phyloP scores from a whole-genome alignment of 2,329 filamentous ascomycete genomes.

The Cladosporium oxysporum region DNA sequence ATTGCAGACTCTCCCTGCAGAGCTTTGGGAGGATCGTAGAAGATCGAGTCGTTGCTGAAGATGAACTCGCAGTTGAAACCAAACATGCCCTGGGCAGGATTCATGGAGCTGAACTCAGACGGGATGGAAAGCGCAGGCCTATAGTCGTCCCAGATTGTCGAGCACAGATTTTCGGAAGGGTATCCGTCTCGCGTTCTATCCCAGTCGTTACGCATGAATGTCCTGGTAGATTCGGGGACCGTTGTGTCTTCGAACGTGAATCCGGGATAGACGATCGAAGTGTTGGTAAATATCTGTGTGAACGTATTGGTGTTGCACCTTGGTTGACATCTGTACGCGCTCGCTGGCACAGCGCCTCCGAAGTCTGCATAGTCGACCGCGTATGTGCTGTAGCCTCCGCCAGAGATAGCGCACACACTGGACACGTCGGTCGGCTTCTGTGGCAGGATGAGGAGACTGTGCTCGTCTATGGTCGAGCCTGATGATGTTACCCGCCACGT shows the following conservation, averaged over 20 bases:
- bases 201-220: background rate
- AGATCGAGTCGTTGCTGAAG: slow-evolving; percentile 22
- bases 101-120: slow-evolving; percentile 24
- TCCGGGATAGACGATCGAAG: background rate
- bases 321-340: slow-evolving; percentile 29
- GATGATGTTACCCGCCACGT: slow-evolving; percentile 23
- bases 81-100: background rate
- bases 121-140: slow-evolving; percentile 27
- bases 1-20: slow-evolving; percentile 16
- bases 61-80: slow-evolving; percentile 17
- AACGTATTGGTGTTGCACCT: slow-evolving; percentile 22
- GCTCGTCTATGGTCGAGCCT: slow-evolving; percentile 15
- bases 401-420: slow-evolving; percentile 25
- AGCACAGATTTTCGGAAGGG: slow-evolving; percentile 27
- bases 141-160: slow-evolving; percentile 31
- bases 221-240: background rate
- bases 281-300: background rate
- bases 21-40: slow-evolving; percentile 29
- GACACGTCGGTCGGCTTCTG: slow-evolving; percentile 23
- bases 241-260: slow-evolving; percentile 7
- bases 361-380: slow-evolving; percentile 29
- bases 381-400: slow-evolving; percentile 21
- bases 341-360: slow-evolving; percentile 25
- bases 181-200: background rate
- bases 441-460: slow-evolving; percentile 24